phyloP scores from a whole-genome alignment of 2,329 filamentous ascomycete species.

The Coleophoma crateriformis region DNA sequence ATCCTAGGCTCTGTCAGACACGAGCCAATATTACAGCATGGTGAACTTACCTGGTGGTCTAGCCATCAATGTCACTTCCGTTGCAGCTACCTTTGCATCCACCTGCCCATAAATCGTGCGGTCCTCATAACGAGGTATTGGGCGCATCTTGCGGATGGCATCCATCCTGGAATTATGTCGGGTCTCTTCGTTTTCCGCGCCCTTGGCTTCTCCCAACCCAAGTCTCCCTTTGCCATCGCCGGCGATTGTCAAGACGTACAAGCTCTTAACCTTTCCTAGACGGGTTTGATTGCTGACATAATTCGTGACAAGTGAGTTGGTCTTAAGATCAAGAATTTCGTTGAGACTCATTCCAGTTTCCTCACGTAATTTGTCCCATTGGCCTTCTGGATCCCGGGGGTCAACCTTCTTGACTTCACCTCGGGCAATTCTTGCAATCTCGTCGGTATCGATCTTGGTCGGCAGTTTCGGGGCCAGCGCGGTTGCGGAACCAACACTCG shows the following conservation, averaged over 20 bases:
- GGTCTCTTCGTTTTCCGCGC: slow-evolving; percentile 65
- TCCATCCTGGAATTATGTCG: slow-evolving; percentile 67
- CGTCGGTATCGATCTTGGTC: slow-evolving; percentile 5
- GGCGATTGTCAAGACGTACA: slow-evolving; percentile 73
- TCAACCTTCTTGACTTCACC: slow-evolving; percentile 16
- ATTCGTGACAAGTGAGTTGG: slow-evolving; percentile 70
- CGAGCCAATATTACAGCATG: not conserved
- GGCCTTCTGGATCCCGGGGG: slow-evolving; percentile 26
- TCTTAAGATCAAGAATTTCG: slow-evolving; percentile 49
- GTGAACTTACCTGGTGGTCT: slow-evolving; percentile 74
- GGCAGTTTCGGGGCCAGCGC: slow-evolving; percentile 18
- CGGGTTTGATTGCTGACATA: slow-evolving; percentile 87
- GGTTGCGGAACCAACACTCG: slow-evolving; percentile 1
- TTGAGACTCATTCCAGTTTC: slow-evolving; percentile 47
- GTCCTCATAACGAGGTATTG: slow-evolving; percentile 86
- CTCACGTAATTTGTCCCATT: slow-evolving; percentile 31
- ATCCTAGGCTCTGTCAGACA: slow-evolving; percentile 53
- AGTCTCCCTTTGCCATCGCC: slow-evolving; percentile 83
- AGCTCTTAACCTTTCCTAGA: slow-evolving; percentile 82
- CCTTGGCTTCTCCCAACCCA: slow-evolving; percentile 87
- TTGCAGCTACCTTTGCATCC: slow-evolving; percentile 80
- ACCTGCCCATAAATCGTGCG: slow-evolving; percentile 87
- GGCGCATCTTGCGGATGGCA: slow-evolving; percentile 87
- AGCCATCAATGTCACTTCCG: slow-evolving; percentile 72
- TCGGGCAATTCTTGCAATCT: slow-evolving; percentile 6